Evolutionary conservation across 164 flowering plant species (phyloP).

Genomic region (Magnolia sinica): DNA sequence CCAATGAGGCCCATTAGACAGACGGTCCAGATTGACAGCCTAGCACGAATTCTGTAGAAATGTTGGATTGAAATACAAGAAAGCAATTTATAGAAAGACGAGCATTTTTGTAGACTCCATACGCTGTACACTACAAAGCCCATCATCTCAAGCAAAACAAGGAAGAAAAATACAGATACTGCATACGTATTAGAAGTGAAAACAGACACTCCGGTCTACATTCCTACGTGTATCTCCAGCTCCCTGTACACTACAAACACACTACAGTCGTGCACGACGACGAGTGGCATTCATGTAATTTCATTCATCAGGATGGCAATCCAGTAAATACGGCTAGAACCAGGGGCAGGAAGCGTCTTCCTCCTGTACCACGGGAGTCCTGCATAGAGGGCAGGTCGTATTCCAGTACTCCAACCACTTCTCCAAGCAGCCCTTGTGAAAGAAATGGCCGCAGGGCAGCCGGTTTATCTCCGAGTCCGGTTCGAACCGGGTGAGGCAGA

Average conservation of each 20-base stretch:
- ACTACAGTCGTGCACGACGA: neutral
- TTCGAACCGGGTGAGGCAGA: slow-evolving; percentile 51
- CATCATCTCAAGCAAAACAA: neutral
- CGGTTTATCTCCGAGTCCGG: slow-evolving; percentile 49
- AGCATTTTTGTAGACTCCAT: neutral
- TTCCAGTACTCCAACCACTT: slow-evolving; percentile 65
- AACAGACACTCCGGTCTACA: neutral
- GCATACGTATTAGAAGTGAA: too few relatives aligned
- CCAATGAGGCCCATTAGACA: too few relatives aligned
- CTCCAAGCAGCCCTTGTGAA: slow-evolving; percentile 57
- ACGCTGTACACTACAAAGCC: neutral
- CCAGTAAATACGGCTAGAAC: neutral
- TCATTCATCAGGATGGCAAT: neutral
- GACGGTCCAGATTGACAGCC: too few relatives aligned
- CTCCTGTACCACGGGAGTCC: slow-evolving; percentile 45
- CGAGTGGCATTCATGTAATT: neutral
- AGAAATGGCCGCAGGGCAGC: slow-evolving; percentile 58
- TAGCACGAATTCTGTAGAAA: too few relatives aligned
- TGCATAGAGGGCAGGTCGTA: slow-evolving; percentile 60
- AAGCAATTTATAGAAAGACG: neutral
- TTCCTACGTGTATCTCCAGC: neutral
- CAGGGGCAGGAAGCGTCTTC: slow-evolving; percentile 22
- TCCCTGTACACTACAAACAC: neutral
- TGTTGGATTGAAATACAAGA: too few relatives aligned
- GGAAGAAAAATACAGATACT: neutral